phyloP scores from a whole-genome alignment of 305 asterid species.

The Nicotiana rustica region DNA sequence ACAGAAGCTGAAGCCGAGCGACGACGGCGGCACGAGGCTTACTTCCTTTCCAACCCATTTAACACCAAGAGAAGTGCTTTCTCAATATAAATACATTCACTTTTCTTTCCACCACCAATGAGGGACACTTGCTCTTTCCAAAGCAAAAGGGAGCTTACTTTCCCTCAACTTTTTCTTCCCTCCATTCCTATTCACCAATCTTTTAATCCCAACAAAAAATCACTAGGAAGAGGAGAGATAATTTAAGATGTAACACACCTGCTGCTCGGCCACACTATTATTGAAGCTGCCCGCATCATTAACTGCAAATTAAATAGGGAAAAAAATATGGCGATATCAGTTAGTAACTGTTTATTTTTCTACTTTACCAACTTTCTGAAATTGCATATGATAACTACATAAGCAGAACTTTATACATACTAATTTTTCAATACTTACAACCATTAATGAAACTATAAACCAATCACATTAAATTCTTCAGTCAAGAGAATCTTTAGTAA shows the following conservation, averaged over 20 bases:
- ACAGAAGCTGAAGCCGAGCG: too few relatives aligned
- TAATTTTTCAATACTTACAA: neutral
- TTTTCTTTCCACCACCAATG: too few relatives aligned
- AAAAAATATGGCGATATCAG: neutral
- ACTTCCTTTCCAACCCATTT: too few relatives aligned
- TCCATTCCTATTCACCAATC: too few relatives aligned
- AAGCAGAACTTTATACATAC: neutral
- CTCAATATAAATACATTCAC: too few relatives aligned
- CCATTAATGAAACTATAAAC: neutral
- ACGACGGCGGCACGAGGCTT: too few relatives aligned
- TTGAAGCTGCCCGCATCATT: conserved; percentile 96
- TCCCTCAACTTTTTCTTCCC: too few relatives aligned
- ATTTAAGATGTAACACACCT: conserved; percentile 62
- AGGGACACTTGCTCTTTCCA: too few relatives aligned
- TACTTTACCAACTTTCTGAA: neutral
- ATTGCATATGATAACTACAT: neutral
- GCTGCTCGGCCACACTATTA: conserved; percentile 93
- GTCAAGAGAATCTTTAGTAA: neutral
- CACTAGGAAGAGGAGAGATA: conserved; percentile 1
- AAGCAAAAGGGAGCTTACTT: too few relatives aligned
- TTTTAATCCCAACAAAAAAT: neutral
- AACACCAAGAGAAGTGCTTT: too few relatives aligned
- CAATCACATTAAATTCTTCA: neutral
- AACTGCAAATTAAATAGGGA: conserved; percentile 59
- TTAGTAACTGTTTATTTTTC: neutral